phyloP scores from a whole-genome alignment of 73 alveolate genomes.

The Tetrahymena malaccensis region DNA sequence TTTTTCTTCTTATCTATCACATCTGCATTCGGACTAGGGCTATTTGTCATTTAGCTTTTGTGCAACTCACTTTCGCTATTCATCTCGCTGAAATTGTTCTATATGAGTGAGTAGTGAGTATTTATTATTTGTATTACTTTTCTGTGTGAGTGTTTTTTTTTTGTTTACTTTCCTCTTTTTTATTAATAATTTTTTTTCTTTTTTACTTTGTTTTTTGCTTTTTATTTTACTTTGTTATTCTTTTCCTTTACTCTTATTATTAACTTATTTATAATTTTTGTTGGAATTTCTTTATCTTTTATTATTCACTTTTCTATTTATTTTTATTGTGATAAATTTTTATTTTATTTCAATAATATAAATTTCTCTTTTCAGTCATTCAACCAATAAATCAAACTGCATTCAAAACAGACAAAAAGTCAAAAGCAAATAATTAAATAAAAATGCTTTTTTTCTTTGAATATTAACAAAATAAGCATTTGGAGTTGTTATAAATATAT shows the following conservation, averaged over 20 bases:
- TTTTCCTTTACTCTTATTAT: background rate
- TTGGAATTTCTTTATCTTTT: background rate
- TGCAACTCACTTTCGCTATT: slow-evolving; percentile 1
- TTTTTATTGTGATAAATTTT: background rate
- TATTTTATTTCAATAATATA: background rate
- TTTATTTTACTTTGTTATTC: background rate
- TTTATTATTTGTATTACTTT: background rate
- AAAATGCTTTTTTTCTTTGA: background rate
- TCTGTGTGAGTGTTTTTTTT: background rate
- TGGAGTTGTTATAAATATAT: too few species aligned
- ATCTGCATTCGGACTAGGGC: background rate
- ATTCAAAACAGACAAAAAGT: background rate
- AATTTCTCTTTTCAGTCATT: background rate
- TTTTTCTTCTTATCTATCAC: background rate
- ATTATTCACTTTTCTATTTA: background rate
- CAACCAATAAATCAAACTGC: background rate
- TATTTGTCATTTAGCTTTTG: background rate
- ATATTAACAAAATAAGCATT: too few species aligned
- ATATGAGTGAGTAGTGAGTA: background rate
- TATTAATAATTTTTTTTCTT: background rate
- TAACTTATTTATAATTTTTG: background rate
- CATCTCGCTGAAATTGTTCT: background rate
- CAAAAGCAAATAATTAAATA: background rate
- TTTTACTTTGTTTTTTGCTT: background rate
- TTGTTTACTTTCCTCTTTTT: background rate